Base-by-base conservation (phyloP, 2,329 filamentous ascomycete genomes). In the Penicillium sp. region DNA sequence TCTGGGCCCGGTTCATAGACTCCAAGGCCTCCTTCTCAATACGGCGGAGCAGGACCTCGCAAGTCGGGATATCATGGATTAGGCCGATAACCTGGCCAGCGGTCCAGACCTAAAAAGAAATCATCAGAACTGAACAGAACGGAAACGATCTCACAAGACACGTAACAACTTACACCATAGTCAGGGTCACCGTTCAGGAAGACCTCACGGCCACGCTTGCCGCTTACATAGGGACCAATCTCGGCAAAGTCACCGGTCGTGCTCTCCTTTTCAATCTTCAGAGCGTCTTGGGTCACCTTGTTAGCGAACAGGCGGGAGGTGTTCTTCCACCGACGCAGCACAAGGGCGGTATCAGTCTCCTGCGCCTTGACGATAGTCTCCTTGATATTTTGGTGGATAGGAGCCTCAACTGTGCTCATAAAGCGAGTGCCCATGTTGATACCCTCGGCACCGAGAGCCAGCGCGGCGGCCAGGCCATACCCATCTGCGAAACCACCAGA, bases 351-450 rank as follows among this genome's bases (percentile, higher is more conserved):
- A 77, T 98, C 92, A 25, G 90, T 93, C 83, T 99, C 95, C 65
- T 92, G 84, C 1, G 93, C 91, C 58, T 87, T 84, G 54, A 97
- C 93, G 72, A 99, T 99, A 68, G 90, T 84, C 77, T 96, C 84
- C 84, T 99, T 99, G 82, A 99, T 92, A 68, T 96, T 96, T 52
- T 87, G 76, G 80, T 99, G 95, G 65, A 99, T 91, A 0, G 95
- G 95, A 16, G 93, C 89, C 79, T 98, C 95, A 48, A 94, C 83
- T 0, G 95, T 98, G 81, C 90, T 94, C 91, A 99, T 96, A 82
- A 98, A 99, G 45, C 95, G 84, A 10, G 95, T 99, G 60, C 95
- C 95, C 95, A 99, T 99, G 80, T 99, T 99, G 80, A 98, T 89
- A 65, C 95, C 95, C 76, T 92, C 91, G 0, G 95, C 95, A 38